These are phyloP conservation scores for Gymnopus androsaceus DNA, from an alignment of 1,284 basidiomycete genomes.

Conservation along the genomic window DNA sequence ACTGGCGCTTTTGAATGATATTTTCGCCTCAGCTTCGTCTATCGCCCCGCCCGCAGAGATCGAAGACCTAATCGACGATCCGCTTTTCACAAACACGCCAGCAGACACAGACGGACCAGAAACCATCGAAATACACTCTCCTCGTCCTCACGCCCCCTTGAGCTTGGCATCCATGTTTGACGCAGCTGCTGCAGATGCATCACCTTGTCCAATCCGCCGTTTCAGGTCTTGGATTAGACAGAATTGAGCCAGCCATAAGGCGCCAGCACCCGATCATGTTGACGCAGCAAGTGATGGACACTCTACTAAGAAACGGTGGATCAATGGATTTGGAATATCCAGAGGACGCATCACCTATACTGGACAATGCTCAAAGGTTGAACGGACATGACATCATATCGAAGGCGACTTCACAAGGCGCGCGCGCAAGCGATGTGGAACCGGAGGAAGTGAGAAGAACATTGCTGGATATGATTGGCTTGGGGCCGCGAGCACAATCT, in stretches of 20 bases:
- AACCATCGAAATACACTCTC: slow-evolving; percentile 12
- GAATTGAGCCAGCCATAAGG: neutral
- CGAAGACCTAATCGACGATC: neutral
- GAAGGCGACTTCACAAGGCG: too few species aligned
- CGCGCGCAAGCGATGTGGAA: neutral
- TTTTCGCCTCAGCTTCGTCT: slow-evolving; percentile 50
- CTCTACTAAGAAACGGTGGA: slow-evolving; percentile 1
- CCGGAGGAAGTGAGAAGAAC: neutral
- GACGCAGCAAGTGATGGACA: slow-evolving; percentile 7
- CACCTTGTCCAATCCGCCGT: neutral
- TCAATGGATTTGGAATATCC: neutral
- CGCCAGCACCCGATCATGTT: neutral
- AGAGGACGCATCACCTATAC: too few species aligned
- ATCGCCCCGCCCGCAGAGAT: slow-evolving; percentile 1
- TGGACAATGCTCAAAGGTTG: neutral
- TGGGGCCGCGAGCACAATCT: neutral
- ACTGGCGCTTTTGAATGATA: slow-evolving; percentile 48
- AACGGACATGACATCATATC: neutral
- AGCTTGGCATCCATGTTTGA: neutral
- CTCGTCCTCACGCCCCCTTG: slow-evolving; percentile 3
- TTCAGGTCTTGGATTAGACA: neutral
- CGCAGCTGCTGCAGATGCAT: neutral
- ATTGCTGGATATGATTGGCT: slow-evolving; percentile 4
- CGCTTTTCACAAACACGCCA: neutral
- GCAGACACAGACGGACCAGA: slow-evolving; percentile 3